Percentiles rank a stretch among this genome's conserved stretches.
These are phyloP conservation scores for Ophiostoma sp. DNA, from an alignment of 2,329 filamentous ascomycete genomes.

Conservation along the genomic window DNA sequence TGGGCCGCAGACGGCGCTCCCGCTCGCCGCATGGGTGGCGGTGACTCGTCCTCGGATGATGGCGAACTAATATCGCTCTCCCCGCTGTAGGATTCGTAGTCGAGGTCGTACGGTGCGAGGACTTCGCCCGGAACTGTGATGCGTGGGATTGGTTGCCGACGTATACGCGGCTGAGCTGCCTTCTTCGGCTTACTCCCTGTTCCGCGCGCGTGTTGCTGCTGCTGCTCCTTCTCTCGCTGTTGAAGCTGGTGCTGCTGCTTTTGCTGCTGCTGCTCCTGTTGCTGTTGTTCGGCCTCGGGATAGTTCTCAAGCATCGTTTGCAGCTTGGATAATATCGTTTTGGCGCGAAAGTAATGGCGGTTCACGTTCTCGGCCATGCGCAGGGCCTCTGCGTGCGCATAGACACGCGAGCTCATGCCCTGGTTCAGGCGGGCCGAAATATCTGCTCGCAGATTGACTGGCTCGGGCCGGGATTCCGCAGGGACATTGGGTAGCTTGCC, in stretches of 20 bases:
- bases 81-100: constrained; percentile 54
- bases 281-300: constrained; percentile 46
- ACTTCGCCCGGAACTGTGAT: constrained; percentile 64
- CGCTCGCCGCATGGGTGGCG: constrained; percentile 30
- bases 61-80: constrained; percentile 40
- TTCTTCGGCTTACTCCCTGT: constrained; percentile 11
- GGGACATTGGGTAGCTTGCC: constrained; percentile 48
- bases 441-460: constrained; percentile 50
- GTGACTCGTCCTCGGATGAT: constrained; percentile 35
- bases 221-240: constrained; percentile 53
- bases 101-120: constrained; percentile 58
- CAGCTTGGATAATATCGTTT: constrained; percentile 54
- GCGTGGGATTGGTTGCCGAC: constrained; percentile 46
- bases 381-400: constrained; percentile 55
- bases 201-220: constrained; percentile 36
- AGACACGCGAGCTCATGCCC: constrained; percentile 51
- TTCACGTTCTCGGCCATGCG: constrained; percentile 60
- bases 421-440: constrained; percentile 55
- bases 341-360: constrained; percentile 56
- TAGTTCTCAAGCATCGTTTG: constrained; percentile 57
- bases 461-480: constrained; percentile 43
- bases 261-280: constrained; percentile 47
- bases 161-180: constrained; percentile 25
- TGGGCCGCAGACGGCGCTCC: constrained; percentile 31
- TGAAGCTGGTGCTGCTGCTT: constrained; percentile 53